phyloP scores from a whole-genome alignment of 2,329 filamentous ascomycete species.

The Pseudopithomyces maydicus region DNA sequence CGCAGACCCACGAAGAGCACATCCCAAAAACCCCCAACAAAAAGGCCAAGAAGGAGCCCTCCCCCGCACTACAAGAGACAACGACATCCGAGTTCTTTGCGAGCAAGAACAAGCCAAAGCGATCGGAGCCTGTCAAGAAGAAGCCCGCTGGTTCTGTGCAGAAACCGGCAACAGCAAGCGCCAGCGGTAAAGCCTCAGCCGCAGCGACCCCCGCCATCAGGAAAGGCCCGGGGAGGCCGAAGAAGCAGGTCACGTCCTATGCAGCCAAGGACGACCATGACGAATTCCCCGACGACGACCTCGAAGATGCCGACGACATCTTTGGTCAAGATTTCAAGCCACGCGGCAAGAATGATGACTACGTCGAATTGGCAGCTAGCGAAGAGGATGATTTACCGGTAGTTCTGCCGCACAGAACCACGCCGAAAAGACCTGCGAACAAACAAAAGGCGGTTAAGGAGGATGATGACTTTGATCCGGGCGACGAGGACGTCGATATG shows the following conservation, averaged over 20 bases:
- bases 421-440: constrained; percentile 48
- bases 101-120: constrained; percentile 60
- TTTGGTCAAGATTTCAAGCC: constrained; percentile 75
- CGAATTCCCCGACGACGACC: constrained; percentile 47
- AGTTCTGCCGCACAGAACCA: constrained; percentile 38
- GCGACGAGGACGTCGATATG: constrained; percentile 59
- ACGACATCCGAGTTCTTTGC: constrained; percentile 69
- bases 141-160: constrained; percentile 38
- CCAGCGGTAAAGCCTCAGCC: constrained; percentile 37
- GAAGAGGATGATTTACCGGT: constrained; percentile 36
- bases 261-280: constrained; percentile 69
- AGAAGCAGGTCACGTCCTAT: constrained; percentile 49
- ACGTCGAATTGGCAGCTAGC: constrained; percentile 61
- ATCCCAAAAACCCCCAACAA: constrained; percentile 63
- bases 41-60: constrained; percentile 58
- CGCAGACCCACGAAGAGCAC: constrained; percentile 48
- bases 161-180: constrained; percentile 41
- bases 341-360: constrained; percentile 69
- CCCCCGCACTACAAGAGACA: constrained; percentile 60
- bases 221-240: constrained; percentile 45
- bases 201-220: constrained; percentile 42
- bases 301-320: constrained; percentile 76
- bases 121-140: constrained; percentile 51
- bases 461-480: constrained; percentile 47
- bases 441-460: constrained; percentile 52